Percentiles rank a stretch among this genome's conserved stretches.
phyloP scores from a whole-genome alignment of 441 rosid species.

The Gossypium aridum region DNA sequence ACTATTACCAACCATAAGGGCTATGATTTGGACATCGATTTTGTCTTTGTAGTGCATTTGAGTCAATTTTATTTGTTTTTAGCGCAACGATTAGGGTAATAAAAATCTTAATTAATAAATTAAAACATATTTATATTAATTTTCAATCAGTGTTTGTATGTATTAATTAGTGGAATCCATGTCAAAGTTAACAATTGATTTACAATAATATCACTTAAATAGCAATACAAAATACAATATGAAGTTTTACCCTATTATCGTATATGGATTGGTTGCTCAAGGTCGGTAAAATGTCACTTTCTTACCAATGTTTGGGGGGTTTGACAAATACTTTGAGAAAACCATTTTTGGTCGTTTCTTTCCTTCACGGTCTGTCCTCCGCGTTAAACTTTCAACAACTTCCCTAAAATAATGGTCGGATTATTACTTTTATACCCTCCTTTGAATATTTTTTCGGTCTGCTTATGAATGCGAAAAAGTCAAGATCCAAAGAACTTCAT shows the following conservation, averaged over 20 bases:
- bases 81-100: background rate
- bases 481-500: background rate
- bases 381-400: conserved; percentile 25
- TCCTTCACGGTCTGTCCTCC: conserved; percentile 20
- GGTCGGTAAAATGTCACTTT: conserved; percentile 20
- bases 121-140: no score
- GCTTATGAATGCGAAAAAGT: background rate
- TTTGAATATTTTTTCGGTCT: background rate
- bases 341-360: conserved; percentile 6
- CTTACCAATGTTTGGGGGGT: background rate
- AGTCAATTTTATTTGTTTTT: background rate
- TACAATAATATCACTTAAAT: no score
- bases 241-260: no score
- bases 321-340: background rate
- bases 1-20: background rate
- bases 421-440: conserved; percentile 14
- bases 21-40: background rate
- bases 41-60: background rate
- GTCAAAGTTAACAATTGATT: no score
- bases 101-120: background rate
- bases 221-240: no score
- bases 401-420: conserved; percentile 6
- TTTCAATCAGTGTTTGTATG: no score
- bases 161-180: no score
- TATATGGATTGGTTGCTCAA: conserved; percentile 14